A percentile compares a stretch with the other conserved stretches of the same genome.
phyloP scores from a whole-genome alignment of 495 filamentous ascomycete species.

The Rhizodiscina lignyota region DNA sequence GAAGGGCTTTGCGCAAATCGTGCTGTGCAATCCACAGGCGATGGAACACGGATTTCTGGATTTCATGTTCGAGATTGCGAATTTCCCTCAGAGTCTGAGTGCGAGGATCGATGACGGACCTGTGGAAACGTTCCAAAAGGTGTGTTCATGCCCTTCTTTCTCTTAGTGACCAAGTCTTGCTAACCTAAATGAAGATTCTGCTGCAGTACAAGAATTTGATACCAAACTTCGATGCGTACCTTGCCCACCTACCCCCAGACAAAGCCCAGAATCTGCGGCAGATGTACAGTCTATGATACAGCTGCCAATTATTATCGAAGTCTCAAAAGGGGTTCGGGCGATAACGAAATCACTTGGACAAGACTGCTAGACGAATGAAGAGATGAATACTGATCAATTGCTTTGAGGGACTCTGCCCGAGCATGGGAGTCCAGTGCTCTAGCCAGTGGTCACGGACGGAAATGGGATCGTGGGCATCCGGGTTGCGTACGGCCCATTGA shows the following conservation, averaged over 20 bases:
- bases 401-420: no score
- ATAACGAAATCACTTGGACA: no score
- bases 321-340: no score
- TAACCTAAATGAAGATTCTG: slow-evolving; percentile 47
- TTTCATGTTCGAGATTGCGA: slow-evolving; percentile 60
- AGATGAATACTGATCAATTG: no score
- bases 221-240: slow-evolving; percentile 65
- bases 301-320: no score
- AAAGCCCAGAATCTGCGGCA: slow-evolving; percentile 8
- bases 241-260: slow-evolving; percentile 44
- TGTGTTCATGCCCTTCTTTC: slow-evolving; percentile 21
- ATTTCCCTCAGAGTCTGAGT: slow-evolving; percentile 31
- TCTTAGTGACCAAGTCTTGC: no score
- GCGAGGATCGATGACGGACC: slow-evolving; percentile 25
- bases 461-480: no score
- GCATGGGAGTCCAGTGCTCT: no score
- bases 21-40: slow-evolving; percentile 74
- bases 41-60: slow-evolving; percentile 73
- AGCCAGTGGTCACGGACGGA: no score
- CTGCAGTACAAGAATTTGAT: slow-evolving; percentile 74
- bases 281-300: slow-evolving; percentile 11
- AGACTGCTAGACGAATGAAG: no score
- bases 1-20: slow-evolving; percentile 71
- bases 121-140: slow-evolving; percentile 29
- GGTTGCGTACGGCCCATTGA: no score